A percentile compares a stretch with the other conserved stretches of the same genome.
Conservation (phyloP, 2,329 filamentous ascomycete genomes). For the Hypoxylon sp. region DNA sequence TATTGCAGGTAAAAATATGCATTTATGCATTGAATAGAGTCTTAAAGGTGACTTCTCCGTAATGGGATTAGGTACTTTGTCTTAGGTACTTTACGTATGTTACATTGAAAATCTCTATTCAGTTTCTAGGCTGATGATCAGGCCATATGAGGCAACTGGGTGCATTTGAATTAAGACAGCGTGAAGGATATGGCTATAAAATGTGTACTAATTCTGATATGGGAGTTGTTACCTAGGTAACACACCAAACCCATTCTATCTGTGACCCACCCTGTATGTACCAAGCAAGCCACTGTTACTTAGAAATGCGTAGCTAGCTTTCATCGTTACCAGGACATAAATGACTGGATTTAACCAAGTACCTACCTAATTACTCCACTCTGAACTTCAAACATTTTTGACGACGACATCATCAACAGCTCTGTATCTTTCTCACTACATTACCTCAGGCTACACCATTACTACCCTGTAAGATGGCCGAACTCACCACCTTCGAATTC, state of each 20-base stretch:
- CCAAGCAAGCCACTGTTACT: not conserved
- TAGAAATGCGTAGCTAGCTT: not conserved
- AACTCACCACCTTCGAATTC: slow-evolving; percentile 22
- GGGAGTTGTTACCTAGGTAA: not conserved
- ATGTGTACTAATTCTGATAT: not conserved
- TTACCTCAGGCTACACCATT: not conserved
- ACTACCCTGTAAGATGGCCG: slow-evolving; percentile 17
- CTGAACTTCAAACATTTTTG: not conserved
- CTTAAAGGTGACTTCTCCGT: not conserved
- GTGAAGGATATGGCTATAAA: not conserved
- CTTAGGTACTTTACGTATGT: not conserved
- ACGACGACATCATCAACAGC: slow-evolving; percentile 14
- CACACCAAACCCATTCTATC: not conserved
- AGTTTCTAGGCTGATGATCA: not conserved
- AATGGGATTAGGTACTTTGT: not conserved
- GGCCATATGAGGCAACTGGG: not conserved
- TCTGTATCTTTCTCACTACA: not conserved
- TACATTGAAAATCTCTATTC: not conserved
- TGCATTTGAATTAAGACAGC: not conserved
- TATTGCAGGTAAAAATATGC: not conserved
- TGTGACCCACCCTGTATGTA: not conserved
- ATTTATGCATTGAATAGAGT: not conserved
- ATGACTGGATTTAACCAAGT: slow-evolving; percentile 16
- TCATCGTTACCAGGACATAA: slow-evolving; percentile 9
- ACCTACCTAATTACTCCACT: slow-evolving; percentile 21